Evolutionary conservation across 2,329 filamentous ascomycete genomes (phyloP).

Genomic region (Fusarium lyarnte): DNA sequence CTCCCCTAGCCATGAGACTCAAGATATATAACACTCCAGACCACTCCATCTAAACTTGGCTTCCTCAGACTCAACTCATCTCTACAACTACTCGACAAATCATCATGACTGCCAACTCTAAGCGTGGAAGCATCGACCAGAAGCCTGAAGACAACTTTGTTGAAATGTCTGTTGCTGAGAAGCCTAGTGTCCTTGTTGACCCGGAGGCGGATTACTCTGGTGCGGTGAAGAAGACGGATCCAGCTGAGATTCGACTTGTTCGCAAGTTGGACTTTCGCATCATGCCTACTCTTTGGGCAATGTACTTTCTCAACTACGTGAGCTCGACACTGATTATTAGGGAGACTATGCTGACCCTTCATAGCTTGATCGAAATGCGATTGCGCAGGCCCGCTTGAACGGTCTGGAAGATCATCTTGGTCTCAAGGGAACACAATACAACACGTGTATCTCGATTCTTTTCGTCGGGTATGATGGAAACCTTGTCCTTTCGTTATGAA

Average conservation of each 20-base stretch:
- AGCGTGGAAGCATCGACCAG: constrained; percentile 36
- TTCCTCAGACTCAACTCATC: neutral
- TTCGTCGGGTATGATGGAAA: constrained; percentile 49
- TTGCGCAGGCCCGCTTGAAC: constrained; percentile 65
- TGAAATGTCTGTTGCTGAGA: constrained; percentile 37
- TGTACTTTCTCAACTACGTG: constrained; percentile 54
- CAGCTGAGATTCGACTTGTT: constrained; percentile 50
- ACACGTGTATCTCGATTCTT: constrained; percentile 49
- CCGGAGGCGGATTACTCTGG: constrained; percentile 47
- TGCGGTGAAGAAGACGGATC: constrained; percentile 46
- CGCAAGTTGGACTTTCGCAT: constrained; percentile 50
- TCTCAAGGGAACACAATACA: constrained; percentile 51
- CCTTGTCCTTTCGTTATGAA: rapidly evolving
- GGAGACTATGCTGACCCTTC: neutral
- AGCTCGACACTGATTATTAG: neutral
- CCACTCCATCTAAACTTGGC: neutral
- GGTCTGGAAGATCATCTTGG: constrained; percentile 62
- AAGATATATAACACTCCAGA: constrained; percentile 9
- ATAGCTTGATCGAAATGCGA: constrained; percentile 62
- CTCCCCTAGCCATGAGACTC: neutral
- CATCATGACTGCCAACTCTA: constrained; percentile 26
- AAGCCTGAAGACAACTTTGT: constrained; percentile 41
- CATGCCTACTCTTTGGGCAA: constrained; percentile 49
- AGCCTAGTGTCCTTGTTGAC: constrained; percentile 33
- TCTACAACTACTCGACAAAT: neutral